Conservation (phyloP, 768 basidiomycete species). For the Tulasnella sp. region DNA sequence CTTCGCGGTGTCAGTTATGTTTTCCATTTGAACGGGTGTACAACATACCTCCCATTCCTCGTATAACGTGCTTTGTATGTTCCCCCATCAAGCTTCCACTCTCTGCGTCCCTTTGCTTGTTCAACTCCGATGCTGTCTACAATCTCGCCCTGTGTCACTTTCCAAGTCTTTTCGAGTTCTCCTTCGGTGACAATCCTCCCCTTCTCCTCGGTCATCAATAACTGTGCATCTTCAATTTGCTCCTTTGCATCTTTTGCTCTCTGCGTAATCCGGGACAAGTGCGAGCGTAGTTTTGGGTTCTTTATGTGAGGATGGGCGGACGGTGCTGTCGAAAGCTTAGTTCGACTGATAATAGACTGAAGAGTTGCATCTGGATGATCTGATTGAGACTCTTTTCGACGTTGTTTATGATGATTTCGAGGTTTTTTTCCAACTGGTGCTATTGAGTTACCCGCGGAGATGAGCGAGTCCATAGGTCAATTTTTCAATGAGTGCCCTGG, state of each 20-base stretch:
- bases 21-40: not conserved
- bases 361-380: too few relatives aligned
- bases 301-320: too few relatives aligned
- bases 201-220: slow-evolving; percentile 52
- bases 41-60: slow-evolving; percentile 68
- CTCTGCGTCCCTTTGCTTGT: slow-evolving; percentile 59
- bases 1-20: slow-evolving; percentile 28
- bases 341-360: too few relatives aligned
- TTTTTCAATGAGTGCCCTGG: too few relatives aligned
- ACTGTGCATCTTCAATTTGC: slow-evolving; percentile 55
- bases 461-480: too few relatives aligned
- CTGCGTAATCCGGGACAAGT: too few relatives aligned
- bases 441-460: too few relatives aligned
- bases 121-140: slow-evolving; percentile 50
- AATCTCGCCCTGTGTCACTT: slow-evolving; percentile 72
- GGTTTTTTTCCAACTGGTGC: too few relatives aligned
- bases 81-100: slow-evolving; percentile 74
- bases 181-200: slow-evolving; percentile 67
- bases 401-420: too few relatives aligned
- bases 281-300: too few relatives aligned
- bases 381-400: too few relatives aligned
- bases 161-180: slow-evolving; percentile 81
- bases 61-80: slow-evolving; percentile 78
- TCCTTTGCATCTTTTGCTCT: slow-evolving; percentile 32
- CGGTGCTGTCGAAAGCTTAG: too few relatives aligned